Evolutionary conservation across 225 moss, liverwort and hornwort species (phyloP), one percentile per base, ranked within the genome.

Genomic region (Pleurozium schreberi): DNA sequence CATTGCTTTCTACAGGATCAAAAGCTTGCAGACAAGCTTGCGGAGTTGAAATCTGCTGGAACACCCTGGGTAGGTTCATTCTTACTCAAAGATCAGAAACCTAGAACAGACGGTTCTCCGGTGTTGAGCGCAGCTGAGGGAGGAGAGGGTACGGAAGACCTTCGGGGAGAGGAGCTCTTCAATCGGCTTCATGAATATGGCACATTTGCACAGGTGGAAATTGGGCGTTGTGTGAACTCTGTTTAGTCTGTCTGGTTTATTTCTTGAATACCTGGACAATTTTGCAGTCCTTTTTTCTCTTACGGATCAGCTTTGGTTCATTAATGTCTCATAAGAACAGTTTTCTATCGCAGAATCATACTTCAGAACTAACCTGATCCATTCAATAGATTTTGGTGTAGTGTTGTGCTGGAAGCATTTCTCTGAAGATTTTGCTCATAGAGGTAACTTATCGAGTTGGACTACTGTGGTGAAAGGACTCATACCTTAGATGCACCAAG

Each of bases 61-160:
- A 99, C 97, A 76, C 98, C 98, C 47, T 99, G 96, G 96, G 98
- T 99, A 58, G 98, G 98, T 52, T 94, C 98, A 42, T 99, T 99
- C 76, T 90, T 99, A 75, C 93, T 96, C 61, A 99, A 97, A 91
- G 97, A 97, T 90, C 93, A 91, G 80, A 97, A 95, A 90, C 59
- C 89, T 83, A 95, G 88, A 86, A 90, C 92, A 88, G 98, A 96
- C 70, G 92, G 94, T 33, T 96, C 97, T 60, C 90, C 93, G 75
- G 91, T 95, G 80, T 93, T 94, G 88, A 94, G 88, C 58, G 89
- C 94, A 79, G 92, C 94, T 86, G 97, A 95, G 85, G 96, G 95
- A 80, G 90, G 92, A 90, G 96, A 99, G 88, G 95, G 93, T 43
- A 85, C 77, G 80, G 96, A 95, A 80, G 92, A 96, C 80, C 95